Base-by-base conservation (phyloP, 371 early-diverging fungal genomes). In the Antonospora locustae region DNA sequence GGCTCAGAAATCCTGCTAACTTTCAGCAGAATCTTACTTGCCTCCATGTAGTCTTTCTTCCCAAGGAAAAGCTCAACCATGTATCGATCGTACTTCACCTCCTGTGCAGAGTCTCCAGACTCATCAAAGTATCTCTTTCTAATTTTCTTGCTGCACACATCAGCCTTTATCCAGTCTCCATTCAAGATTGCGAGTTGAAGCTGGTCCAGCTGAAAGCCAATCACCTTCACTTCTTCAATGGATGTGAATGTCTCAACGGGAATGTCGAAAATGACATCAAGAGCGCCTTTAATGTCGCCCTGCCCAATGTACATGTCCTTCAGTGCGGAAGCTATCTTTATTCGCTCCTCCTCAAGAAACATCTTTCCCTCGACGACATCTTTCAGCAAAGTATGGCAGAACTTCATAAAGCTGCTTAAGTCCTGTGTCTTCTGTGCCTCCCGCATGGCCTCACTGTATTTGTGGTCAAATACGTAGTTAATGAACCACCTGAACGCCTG, bases 211-310 rank as follows among this genome's bases (percentile, higher is more conserved):
- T 73, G 73, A 55, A 63, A 69, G 32, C 48, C 32, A 34, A 69
- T 48, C 6, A 65, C 58, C 3, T 43, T 50, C 25, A 36, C 37
- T 17, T 67, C 61, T 22, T 56, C 29, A 9, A 75, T 28, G 5
- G 53, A 49, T 11, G 67, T 64, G 57, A 75, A 75, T 37, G 75
- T 75, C 41, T 75, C 75, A 14, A 72, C 47, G 20, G 72, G 65
- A 5, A 75, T 61, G 29, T 58, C 41, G 36, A 61, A 60, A 23
- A 72, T 50, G 28, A 52, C 32, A 30, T 52, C 44, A 28, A 72
- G 37, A 4, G 67, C 70, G 38, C 51, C 39, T 23, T 53, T 44
- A 11, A 12, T 12, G 16, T 53, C 46, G 1, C 43, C 40, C n/a
- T 28, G 17, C 17, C 11, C 11, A 23, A 59, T 34, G 43, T 46